Evolutionary conservation across 768 basidiomycete species (phyloP), one percentile per base, ranked within the genome.

Genomic region (Auriscalpium microsporum): DNA sequence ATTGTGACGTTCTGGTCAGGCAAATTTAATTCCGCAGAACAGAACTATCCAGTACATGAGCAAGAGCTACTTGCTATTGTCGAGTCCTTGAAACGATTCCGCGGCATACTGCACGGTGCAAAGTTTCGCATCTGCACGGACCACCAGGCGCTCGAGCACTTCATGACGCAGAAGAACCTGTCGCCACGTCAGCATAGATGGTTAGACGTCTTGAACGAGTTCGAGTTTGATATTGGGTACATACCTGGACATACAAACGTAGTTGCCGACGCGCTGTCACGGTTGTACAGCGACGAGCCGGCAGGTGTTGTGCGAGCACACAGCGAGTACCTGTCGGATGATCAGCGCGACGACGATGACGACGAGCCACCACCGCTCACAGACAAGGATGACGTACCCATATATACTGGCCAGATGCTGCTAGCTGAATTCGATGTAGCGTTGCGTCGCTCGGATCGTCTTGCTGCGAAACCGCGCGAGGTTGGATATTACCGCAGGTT

Each of bases 11-110:
- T 69, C 50, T 68, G 56, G 54, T 69, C 62, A 0, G 67, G 59
- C 16, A 71, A 70, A 42, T 69, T 71, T 55, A 65, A 65, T 1
- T 14, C 45, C 8, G 66, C 68, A 0, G 68, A 69, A 50, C 36
- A 38, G 0, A 44, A 52, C 21, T 69, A 71, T 48, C 40, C 36
- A 2, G 62, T 61, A 9, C 63, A 59, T 44, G 65, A 70, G 35
- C 49, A 49, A 2, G 62, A 65, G 38, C 16, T 53, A 1, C 50
- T 71, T 17, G 68, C 66, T 0, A 68, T 70, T 0, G 63, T 78
- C 0, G 72, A 76, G 45, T 65, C 72, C 0, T 56, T 78, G 52
- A 71, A 70, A 45, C 69, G 69, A 57, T 55, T 66, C 67, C 14
- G 61, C 56, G 14, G 58, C 34, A 50, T 64, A 28, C 61, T 71